Conservation (phyloP, 2,329 filamentous ascomycete genomes). For the Byssochlamys sp. region DNA sequence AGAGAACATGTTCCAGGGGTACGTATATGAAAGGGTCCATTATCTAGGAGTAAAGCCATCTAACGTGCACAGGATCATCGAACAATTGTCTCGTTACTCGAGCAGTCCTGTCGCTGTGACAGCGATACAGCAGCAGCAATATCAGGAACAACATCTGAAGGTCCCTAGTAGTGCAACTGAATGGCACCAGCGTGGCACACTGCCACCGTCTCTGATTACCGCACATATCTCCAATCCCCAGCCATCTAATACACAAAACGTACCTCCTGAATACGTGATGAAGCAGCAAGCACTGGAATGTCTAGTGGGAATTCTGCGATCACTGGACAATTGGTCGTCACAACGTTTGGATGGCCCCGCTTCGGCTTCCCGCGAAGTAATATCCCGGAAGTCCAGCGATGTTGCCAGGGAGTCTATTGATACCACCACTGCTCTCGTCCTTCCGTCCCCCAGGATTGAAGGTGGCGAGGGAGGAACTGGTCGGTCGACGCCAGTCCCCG, state of each 20-base stretch:
- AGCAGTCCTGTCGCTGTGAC: constrained; percentile 68
- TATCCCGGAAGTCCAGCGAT: constrained; percentile 46
- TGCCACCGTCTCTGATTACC: constrained; percentile 78
- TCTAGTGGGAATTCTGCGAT: constrained; percentile 77
- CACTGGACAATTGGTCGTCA: constrained; percentile 84
- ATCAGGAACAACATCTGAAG: constrained; percentile 66
- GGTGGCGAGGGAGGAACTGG: constrained; percentile 44
- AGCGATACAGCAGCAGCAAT: constrained; percentile 69
- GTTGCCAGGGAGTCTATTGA: constrained; percentile 68
- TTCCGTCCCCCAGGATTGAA: constrained; percentile 52
- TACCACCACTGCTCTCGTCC: constrained; percentile 42
- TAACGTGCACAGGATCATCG: constrained; percentile 56
- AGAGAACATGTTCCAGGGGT: constrained; percentile 88
- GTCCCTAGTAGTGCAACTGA: constrained; percentile 53
- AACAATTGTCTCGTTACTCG: constrained; percentile 81
- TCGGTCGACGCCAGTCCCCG: constrained; percentile 58
- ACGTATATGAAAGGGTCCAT: constrained; percentile 6
- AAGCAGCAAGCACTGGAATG: constrained; percentile 84
- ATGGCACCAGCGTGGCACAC: constrained; percentile 75
- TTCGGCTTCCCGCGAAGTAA: constrained; percentile 37
- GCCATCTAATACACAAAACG: constrained; percentile 47
- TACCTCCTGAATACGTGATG: constrained; percentile 80
- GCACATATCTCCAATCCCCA: constrained; percentile 55
- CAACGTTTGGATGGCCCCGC: constrained; percentile 52
- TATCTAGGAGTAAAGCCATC: not conserved